Conservation (phyloP, 1,284 basidiomycete species). For the Cutaneotrichosporon sp. region DNA sequence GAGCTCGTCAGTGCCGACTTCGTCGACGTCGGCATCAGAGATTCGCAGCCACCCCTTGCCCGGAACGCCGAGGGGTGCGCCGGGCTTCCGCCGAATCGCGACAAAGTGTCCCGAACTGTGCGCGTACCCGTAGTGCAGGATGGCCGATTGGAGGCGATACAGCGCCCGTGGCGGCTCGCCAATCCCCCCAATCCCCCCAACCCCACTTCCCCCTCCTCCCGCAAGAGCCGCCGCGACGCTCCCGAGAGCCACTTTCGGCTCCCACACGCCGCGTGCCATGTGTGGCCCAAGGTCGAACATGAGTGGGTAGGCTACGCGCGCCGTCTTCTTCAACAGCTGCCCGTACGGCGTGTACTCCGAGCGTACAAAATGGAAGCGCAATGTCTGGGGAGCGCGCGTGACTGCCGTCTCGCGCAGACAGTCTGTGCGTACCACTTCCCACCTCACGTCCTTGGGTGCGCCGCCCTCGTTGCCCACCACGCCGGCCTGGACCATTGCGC, state of each 20-base stretch:
- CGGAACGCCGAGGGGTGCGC: conserved; percentile 41
- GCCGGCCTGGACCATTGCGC: conserved; percentile 60
- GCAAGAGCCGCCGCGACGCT: neutral
- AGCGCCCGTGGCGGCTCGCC: conserved; percentile 56
- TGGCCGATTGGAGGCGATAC: conserved; percentile 75
- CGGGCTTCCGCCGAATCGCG: conserved; percentile 77
- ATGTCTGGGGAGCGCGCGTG: conserved; percentile 70
- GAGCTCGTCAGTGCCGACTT: conserved; percentile 72
- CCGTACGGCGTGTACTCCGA: conserved; percentile 68
- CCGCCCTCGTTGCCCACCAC: conserved; percentile 14
- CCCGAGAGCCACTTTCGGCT: conserved; percentile 26
- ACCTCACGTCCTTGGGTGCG: conserved; percentile 33
- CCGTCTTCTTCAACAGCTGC: conserved; percentile 75
- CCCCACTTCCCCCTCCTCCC: neutral
- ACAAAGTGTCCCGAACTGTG: conserved; percentile 90
- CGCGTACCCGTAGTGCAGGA: conserved; percentile 79
- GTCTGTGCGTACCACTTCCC: conserved; percentile 41
- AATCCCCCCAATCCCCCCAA: neutral
- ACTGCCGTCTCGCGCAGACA: conserved; percentile 41
- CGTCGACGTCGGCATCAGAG: conserved; percentile 77
- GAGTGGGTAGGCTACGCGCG: conserved; percentile 76
- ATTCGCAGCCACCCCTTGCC: conserved; percentile 69
- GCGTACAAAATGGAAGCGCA: conserved; percentile 82
- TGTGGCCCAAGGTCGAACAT: conserved; percentile 80
- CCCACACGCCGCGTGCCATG: conserved; percentile 46